Percentiles rank a stretch among this genome's conserved stretches.
These are phyloP conservation scores for Sporothrix curviconia DNA, from an alignment of 2,329 filamentous ascomycete species.

Conservation along the genomic window DNA sequence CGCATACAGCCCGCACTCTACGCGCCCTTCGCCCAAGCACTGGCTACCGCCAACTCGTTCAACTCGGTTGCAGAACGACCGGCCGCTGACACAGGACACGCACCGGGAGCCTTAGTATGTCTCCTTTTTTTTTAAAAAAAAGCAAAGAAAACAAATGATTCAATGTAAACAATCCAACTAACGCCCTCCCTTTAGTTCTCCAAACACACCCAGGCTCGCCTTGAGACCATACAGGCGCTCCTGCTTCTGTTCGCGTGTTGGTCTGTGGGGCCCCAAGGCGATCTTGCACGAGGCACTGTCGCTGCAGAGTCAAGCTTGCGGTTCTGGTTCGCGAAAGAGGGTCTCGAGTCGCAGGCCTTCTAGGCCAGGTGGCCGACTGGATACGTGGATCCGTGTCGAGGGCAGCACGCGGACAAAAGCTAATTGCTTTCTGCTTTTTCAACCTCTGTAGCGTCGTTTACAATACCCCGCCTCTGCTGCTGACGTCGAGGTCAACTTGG, in stretches of 20 bases:
- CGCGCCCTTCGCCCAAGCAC: slow-evolving; percentile 51
- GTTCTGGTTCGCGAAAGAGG: slow-evolving; percentile 54
- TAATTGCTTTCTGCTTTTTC: slow-evolving; percentile 56
- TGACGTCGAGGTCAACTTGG: slow-evolving; percentile 54
- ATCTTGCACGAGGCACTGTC: slow-evolving; percentile 55
- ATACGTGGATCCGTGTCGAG: slow-evolving; percentile 53
- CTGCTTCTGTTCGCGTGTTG: slow-evolving; percentile 54
- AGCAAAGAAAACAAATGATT: no score
- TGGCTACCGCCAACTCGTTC: slow-evolving; percentile 52
- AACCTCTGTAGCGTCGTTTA: slow-evolving; percentile 58
- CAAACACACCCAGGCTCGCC: slow-evolving; percentile 53
- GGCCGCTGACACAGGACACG: slow-evolving; percentile 51
- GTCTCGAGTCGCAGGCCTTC: slow-evolving; percentile 42
- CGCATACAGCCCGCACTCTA: slow-evolving; percentile 55
- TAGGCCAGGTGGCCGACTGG: slow-evolving; percentile 46
- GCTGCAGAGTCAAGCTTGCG: slow-evolving; percentile 51
- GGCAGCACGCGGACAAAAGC: slow-evolving; percentile 51
- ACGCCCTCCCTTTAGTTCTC: slow-evolving; percentile 35
- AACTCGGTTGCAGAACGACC: slow-evolving; percentile 51
- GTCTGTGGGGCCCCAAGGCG: slow-evolving; percentile 55
- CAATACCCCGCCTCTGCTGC: slow-evolving; percentile 50
- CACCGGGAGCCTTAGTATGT: slow-evolving; percentile 54
- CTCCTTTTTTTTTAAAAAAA: no score
- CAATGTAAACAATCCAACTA: no score
- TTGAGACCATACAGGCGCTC: slow-evolving; percentile 61